Base-by-base conservation (phyloP, 2,329 filamentous ascomycete genomes). In the Chrysoporthe cubensis region DNA sequence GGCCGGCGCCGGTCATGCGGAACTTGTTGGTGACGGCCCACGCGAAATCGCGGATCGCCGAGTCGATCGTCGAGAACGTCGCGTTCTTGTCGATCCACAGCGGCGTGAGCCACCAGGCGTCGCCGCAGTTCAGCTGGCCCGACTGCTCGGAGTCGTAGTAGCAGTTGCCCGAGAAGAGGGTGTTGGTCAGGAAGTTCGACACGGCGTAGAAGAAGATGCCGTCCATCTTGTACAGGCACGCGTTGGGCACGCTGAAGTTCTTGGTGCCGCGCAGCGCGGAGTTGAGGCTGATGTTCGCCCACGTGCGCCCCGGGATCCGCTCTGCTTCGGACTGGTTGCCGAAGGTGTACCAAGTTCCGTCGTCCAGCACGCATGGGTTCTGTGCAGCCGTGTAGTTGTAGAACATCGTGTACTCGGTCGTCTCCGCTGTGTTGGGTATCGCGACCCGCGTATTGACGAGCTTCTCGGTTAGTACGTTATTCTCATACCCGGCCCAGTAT, bases 201-300 rank as follows among this genome's bases (percentile, higher is more conserved):
- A 73, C 40, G 3, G 71, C 71, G 1, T 18, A 59, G 26, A 64
- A 66, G 59, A 69, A 73, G n/a, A 58, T 58, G n/a, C 46, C 48
- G 57, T 67, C 48, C 62, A 72, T 68, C 63, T 72, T 72, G 68
- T 73, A 73, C 16, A 73, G 69, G 57, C 71, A 73, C 5, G 62
- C 68, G 40, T 73, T 70, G 9, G 71, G 71, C 43, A 68, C 71
- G 61, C 69, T 65, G 37, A 66, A 56, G 26, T 71, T 67, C 14
- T 34, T 44, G 32, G 5, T 50, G 11, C 26, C 16, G 18, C 58
- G 58, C 14, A 57, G 56, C 8, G 32, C 9, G 50, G 50, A 59
- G 7, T 50, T 40, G 8, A 66, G 64, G 21, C 44, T 59, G 37
- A 69, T 69, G 40, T 62, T 66, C 26, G 64, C 66, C 66, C 66